These are phyloP conservation scores for Gonium pectorale DNA, from an alignment of 139 green algal species.

Conservation along the genomic window DNA sequence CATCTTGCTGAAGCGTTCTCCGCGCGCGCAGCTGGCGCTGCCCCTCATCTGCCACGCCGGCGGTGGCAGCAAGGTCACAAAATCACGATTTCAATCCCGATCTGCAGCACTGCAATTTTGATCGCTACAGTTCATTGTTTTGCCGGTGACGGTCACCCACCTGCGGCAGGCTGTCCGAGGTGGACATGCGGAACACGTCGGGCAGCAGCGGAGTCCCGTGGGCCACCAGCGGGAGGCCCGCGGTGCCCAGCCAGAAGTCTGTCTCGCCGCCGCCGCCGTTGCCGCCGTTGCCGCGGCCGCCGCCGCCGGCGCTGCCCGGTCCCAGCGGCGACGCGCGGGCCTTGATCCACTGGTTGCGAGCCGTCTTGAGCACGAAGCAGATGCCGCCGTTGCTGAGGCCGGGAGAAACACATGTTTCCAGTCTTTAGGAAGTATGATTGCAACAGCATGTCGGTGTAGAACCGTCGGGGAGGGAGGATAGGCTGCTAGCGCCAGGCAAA, in stretches of 20 bases:
- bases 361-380: conserved; percentile 36
- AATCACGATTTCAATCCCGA: no score
- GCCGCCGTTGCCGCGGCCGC: background rate
- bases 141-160: background rate
- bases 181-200: conserved; percentile 37
- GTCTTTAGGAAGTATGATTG: no score
- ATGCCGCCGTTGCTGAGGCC: conserved; percentile 2
- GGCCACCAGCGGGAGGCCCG: conserved; percentile 9
- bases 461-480: no score
- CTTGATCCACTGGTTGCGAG: conserved; percentile 32
- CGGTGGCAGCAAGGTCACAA: no score
- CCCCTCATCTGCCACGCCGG: no score
- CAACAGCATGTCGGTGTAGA: no score
- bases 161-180: conserved; percentile 28
- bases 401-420: no score
- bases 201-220: conserved; percentile 7
- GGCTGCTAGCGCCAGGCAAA: no score
- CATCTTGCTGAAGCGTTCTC: no score
- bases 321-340: background rate
- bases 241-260: conserved; percentile 23
- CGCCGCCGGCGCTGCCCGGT: background rate
- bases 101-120: no score
- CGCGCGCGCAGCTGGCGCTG: no score
- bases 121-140: no score
- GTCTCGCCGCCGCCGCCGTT: background rate